A percentile compares a stretch with the other conserved stretches of the same genome.
Conservation (phyloP, 192 early-diverging fungal species). For the Umbelopsis vinacea region DNA sequence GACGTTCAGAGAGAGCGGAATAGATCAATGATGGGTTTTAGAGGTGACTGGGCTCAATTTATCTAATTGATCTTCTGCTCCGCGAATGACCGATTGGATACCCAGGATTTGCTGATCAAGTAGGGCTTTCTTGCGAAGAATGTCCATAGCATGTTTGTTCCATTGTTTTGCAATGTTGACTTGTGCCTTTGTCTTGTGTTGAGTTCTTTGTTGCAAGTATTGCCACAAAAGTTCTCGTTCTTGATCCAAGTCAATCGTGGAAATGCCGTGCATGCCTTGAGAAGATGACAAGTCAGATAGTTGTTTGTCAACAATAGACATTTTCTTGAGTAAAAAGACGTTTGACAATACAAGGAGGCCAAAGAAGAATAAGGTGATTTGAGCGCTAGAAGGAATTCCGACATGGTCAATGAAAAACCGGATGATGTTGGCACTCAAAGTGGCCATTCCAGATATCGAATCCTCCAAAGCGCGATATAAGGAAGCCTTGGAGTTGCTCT, state of each 20-base stretch:
- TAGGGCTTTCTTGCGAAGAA: not conserved
- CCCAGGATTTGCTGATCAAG: constrained; percentile 13
- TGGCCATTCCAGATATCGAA: not conserved
- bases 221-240: not conserved
- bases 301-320: constrained; percentile 12
- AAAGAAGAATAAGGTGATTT: constrained; percentile 5
- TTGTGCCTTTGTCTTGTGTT: not conserved
- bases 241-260: not conserved
- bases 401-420: constrained; percentile 1
- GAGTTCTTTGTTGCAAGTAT: not conserved
- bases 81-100: constrained; percentile 3
- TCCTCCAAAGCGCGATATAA: constrained; percentile 9
- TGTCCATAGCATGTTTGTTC: not conserved
- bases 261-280: not conserved
- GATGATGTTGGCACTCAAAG: not conserved
- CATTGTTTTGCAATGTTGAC: not conserved
- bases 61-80: constrained; percentile 13
- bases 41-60: not conserved
- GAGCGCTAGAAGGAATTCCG: constrained; percentile 1
- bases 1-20: not conserved
- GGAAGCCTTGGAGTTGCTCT: not conserved
- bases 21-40: not conserved
- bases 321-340: constrained; percentile 3
- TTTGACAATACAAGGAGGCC: not conserved
- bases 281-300: not conserved